Conservation (phyloP, 1,284 basidiomycete genomes). For the Cryptococcus sp. region DNA sequence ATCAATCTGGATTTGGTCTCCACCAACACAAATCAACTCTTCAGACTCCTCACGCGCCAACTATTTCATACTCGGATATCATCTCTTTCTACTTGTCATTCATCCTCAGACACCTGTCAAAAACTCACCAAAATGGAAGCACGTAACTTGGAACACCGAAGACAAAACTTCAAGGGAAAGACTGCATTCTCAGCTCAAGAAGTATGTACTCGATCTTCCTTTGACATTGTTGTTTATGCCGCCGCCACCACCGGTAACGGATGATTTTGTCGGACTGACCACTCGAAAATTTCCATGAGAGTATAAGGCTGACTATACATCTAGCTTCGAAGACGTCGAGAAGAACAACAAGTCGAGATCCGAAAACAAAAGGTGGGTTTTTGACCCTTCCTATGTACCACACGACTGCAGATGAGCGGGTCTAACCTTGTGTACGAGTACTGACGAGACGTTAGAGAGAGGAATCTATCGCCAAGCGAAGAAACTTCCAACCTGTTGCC, state of each 20-base stretch:
- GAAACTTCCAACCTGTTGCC: slow-evolving; percentile 75
- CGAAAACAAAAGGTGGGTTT: slow-evolving; percentile 71
- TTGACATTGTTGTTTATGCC: background rate
- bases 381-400: background rate
- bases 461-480: slow-evolving; percentile 92
- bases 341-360: slow-evolving; percentile 97
- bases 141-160: slow-evolving; percentile 45
- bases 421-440: no score
- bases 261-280: no score
- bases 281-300: no score
- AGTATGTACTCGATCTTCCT: slow-evolving; percentile 23
- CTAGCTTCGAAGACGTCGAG: slow-evolving; percentile 78
- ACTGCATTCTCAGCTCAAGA: slow-evolving; percentile 48
- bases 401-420: background rate
- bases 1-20: no score
- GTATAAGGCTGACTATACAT: background rate
- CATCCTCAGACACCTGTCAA: background rate
- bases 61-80: no score
- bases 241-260: background rate
- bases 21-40: no score
- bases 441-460: slow-evolving; percentile 56
- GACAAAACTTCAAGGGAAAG: slow-evolving; percentile 49
- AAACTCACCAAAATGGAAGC: slow-evolving; percentile 32
- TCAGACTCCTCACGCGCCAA: no score
- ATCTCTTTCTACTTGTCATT: background rate